Conservation (phyloP, 441 rosid species). For the Pelargonium exstipulatum region DNA sequence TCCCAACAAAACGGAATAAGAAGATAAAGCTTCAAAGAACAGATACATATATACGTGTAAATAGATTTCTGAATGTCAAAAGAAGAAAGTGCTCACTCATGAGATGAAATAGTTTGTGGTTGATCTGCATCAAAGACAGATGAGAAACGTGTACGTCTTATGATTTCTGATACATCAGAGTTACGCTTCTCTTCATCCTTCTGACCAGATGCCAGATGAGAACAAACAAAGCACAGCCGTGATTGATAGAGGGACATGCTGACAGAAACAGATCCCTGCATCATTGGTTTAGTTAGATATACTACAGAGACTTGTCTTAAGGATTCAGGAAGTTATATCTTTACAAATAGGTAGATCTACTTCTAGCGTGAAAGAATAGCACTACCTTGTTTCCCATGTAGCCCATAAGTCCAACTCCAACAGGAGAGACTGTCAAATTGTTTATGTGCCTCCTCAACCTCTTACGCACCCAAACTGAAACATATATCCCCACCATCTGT, state of each 20-base stretch:
- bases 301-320: too few species aligned
- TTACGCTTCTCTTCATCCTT: constrained; percentile 86
- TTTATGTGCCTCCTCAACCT: constrained; percentile 79
- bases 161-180: constrained; percentile 79
- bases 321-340: too few species aligned
- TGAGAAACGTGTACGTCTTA: constrained; percentile 68
- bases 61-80: constrained; percentile 7
- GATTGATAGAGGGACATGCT: constrained; percentile 95
- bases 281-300: constrained; percentile 22
- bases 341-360: too few species aligned
- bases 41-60: background rate
- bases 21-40: background rate
- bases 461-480: constrained; percentile 87
- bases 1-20: background rate
- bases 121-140: constrained; percentile 61
- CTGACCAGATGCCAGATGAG: constrained; percentile 97
- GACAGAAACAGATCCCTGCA: constrained; percentile 95
- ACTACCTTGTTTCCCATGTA: constrained; percentile 99
- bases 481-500: constrained; percentile 96
- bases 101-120: constrained; percentile 79
- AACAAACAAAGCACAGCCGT: constrained; percentile 89
- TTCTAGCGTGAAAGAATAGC: background rate
- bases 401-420: constrained; percentile 98
- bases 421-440: constrained; percentile 85
- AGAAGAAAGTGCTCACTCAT: constrained; percentile 59